Evolutionary conservation across 2,329 filamentous ascomycete species (phyloP).

Genomic region (Fusarium gaditjirri): DNA sequence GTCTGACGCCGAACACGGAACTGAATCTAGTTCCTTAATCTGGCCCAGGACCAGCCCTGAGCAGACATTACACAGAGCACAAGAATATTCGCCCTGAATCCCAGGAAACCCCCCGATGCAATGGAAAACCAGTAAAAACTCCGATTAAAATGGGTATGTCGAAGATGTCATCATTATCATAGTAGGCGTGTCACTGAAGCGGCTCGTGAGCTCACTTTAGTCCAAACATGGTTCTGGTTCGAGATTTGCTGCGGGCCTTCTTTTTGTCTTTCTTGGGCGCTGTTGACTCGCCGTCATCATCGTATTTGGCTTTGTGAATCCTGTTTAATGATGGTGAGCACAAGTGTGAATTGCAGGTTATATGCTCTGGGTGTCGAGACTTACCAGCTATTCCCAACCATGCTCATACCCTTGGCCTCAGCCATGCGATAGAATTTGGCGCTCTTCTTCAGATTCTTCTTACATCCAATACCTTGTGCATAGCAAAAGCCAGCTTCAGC

Average conservation of each 20-base stretch:
- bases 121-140: slow-evolving; percentile 48
- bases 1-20: slow-evolving; percentile 13
- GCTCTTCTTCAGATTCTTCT: slow-evolving; percentile 95
- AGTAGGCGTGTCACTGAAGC: slow-evolving; percentile 32
- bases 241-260: slow-evolving; percentile 79
- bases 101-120: slow-evolving; percentile 29
- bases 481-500: slow-evolving; percentile 97
- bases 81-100: slow-evolving; percentile 28
- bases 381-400: slow-evolving; percentile 98
- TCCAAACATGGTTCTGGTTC: slow-evolving; percentile 78
- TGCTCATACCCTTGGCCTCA: slow-evolving; percentile 92
- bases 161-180: slow-evolving; percentile 48
- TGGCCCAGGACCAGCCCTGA: slow-evolving; percentile 8
- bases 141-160: slow-evolving; percentile 48
- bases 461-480: slow-evolving; percentile 90
- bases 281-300: slow-evolving; percentile 70
- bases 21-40: slow-evolving; percentile 7
- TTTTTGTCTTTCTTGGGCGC: slow-evolving; percentile 63
- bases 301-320: slow-evolving; percentile 98
- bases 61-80: slow-evolving; percentile 24
- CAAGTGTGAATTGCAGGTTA: background rate
- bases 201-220: slow-evolving; percentile 45
- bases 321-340: slow-evolving; percentile 56
- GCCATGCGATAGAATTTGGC: slow-evolving; percentile 91
- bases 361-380: slow-evolving; percentile 49